Evolutionary conservation across 2,329 filamentous ascomycete species (phyloP).

Genomic region (Sporothrix sp.): DNA sequence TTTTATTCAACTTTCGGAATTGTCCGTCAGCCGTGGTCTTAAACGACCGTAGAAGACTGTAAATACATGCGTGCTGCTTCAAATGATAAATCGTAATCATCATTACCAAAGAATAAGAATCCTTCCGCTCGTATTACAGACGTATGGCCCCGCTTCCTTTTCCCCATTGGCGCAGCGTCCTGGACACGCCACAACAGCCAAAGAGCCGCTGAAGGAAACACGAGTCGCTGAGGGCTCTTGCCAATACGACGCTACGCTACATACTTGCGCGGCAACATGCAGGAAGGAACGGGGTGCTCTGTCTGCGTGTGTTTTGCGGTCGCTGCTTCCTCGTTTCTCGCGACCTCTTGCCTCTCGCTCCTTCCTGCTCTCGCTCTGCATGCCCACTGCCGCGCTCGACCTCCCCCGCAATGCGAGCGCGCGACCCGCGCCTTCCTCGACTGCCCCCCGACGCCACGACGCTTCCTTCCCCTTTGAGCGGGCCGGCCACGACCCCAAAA

Average conservation of each 20-base stretch:
- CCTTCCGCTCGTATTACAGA: too few species aligned
- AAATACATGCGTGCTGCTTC: too few species aligned
- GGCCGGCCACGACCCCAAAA: not conserved
- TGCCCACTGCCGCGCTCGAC: too few species aligned
- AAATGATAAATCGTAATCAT: too few species aligned
- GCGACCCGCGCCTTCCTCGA: not conserved
- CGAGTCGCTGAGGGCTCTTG: slow-evolving; percentile 1
- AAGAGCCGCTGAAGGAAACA: slow-evolving; percentile 3
- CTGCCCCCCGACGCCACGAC: not conserved
- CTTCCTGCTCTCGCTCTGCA: not conserved
- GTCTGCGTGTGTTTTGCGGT: not conserved
- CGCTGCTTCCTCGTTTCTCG: not conserved
- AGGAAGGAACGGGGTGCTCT: not conserved
- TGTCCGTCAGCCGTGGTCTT: too few species aligned
- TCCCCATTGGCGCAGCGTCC: slow-evolving; percentile 6
- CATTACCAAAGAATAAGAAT: too few species aligned
- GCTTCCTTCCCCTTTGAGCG: too few species aligned
- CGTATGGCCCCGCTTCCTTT: too few species aligned
- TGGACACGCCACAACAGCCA: not conserved
- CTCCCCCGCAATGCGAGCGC: too few species aligned
- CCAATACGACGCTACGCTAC: slow-evolving; percentile 4
- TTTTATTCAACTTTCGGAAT: too few species aligned
- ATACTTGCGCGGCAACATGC: not conserved
- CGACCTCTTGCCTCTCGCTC: not conserved
- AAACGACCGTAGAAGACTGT: too few species aligned